Evolutionary conservation across 495 filamentous ascomycete genomes (phyloP).

Genomic region (Parathielavia appendiculata): DNA sequence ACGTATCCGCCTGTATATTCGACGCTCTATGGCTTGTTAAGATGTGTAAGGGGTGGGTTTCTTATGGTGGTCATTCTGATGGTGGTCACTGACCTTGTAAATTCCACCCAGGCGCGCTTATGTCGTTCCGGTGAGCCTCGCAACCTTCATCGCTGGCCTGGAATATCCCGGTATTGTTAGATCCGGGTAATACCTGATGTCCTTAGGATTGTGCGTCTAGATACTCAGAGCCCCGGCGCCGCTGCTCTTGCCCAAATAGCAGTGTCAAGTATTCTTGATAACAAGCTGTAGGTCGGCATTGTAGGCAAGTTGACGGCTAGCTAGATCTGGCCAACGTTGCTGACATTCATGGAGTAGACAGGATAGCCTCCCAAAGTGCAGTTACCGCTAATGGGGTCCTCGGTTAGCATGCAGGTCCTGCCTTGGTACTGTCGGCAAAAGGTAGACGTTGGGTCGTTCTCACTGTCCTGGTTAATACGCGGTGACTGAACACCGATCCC

Average conservation of each 20-base stretch:
- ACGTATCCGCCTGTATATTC: constrained; percentile 50
- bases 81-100: background rate
- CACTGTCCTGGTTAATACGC: background rate
- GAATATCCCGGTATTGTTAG: constrained; percentile 37
- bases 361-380: constrained; percentile 56
- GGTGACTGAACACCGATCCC: too few relatives aligned
- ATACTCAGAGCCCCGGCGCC: constrained; percentile 53
- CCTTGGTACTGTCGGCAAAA: constrained; percentile 25
- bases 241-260: background rate
- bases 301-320: constrained; percentile 56
- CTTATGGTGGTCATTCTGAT: too few relatives aligned
- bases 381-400: constrained; percentile 23
- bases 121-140: constrained; percentile 40
- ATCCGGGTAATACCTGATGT: constrained; percentile 36
- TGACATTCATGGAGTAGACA: constrained; percentile 55
- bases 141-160: constrained; percentile 44
- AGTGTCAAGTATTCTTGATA: constrained; percentile 65
- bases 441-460: constrained; percentile 1
- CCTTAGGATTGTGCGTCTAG: constrained; percentile 55
- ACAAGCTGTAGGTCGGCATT: constrained; percentile 55
- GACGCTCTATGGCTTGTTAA: constrained; percentile 34
- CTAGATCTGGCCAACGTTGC: constrained; percentile 50
- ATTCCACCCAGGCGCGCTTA: background rate
- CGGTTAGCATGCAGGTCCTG: constrained; percentile 30
- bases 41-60: too few relatives aligned